These are phyloP conservation scores for Scedosporium aurantiacum DNA, from an alignment of 2,329 filamentous ascomycete genomes.

Conservation along the genomic window DNA sequence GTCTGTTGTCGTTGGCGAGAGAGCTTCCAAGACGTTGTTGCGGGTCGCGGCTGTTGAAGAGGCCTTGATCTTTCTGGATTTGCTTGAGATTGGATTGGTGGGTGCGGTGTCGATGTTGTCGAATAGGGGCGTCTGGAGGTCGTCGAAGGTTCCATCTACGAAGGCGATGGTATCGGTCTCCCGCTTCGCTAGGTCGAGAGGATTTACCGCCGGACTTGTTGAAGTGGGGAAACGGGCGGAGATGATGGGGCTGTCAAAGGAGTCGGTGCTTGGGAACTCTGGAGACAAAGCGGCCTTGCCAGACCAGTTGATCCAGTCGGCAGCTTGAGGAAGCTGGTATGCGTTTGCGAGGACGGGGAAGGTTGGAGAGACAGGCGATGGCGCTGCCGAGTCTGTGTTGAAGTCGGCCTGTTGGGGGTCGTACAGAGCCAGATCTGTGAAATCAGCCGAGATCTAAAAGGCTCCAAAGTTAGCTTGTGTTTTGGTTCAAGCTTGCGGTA, in stretches of 20 bases:
- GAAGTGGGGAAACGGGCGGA: slow-evolving; percentile 14
- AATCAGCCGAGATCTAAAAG: slow-evolving; percentile 3
- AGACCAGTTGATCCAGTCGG: slow-evolving; percentile 18
- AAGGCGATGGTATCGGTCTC: slow-evolving; percentile 14
- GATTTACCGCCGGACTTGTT: slow-evolving; percentile 23
- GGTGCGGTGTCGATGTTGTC: slow-evolving; percentile 11
- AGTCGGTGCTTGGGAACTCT: slow-evolving; percentile 18
- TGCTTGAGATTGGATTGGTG: background rate
- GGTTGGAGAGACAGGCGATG: slow-evolving; percentile 19
- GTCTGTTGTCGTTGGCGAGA: background rate
- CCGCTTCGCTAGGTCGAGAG: slow-evolving; percentile 17
- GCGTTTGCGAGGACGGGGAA: slow-evolving; percentile 20
- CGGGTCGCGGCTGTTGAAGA: slow-evolving; percentile 2
- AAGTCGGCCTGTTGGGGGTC: slow-evolving; percentile 17
- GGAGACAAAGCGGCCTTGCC: slow-evolving; percentile 18
- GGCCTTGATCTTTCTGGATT: slow-evolving; percentile 1
- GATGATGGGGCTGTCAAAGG: slow-evolving; percentile 18
- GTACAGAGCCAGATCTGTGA: slow-evolving; percentile 13
- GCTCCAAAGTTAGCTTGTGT: too few relatives aligned
- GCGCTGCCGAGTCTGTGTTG: slow-evolving; percentile 23
- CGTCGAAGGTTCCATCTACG: slow-evolving; percentile 14
- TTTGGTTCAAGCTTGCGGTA: background rate
- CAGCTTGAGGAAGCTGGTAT: slow-evolving; percentile 15
- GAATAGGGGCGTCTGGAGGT: slow-evolving; percentile 15
- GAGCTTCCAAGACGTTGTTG: slow-evolving; percentile 9